Percentiles rank a stretch among this genome's conserved stretches.
phyloP scores from a whole-genome alignment of 2,329 filamentous ascomycete genomes.

The Mycosphaerella sp. region DNA sequence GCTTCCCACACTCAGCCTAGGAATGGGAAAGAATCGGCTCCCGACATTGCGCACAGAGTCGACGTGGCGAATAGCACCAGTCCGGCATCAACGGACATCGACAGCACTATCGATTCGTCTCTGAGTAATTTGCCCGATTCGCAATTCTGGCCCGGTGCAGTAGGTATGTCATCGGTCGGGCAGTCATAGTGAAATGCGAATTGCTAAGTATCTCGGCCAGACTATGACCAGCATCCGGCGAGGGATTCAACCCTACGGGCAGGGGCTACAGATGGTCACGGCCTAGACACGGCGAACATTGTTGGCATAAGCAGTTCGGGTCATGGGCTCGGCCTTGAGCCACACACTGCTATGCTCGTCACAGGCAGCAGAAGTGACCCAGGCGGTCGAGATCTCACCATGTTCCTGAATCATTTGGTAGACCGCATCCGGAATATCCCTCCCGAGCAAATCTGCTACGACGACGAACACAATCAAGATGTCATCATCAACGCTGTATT shows the following conservation, averaged over 20 bases:
- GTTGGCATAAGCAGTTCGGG: neutral
- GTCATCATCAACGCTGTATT: conserved; percentile 19
- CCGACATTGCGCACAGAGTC: neutral
- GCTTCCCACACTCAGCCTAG: neutral
- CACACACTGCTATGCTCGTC: conserved; percentile 14
- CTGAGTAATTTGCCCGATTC: neutral
- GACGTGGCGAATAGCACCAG: conserved; percentile 2
- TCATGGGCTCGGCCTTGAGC: conserved; percentile 7
- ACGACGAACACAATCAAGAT: conserved; percentile 22
- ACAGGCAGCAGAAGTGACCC: conserved; percentile 12
- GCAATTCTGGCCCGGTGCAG: conserved; percentile 3
- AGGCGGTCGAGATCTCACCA: conserved; percentile 17
- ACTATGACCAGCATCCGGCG: neutral
- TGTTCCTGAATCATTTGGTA: conserved; percentile 22
- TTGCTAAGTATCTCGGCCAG: neutral
- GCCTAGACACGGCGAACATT: neutral
- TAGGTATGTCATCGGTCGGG: neutral
- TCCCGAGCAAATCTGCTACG: conserved; percentile 18
- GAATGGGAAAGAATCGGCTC: neutral
- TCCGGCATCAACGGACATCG: conserved; percentile 6
- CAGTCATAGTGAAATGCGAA: neutral
- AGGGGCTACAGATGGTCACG: neutral
- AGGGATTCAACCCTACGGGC: neutral
- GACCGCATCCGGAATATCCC: conserved; percentile 20
- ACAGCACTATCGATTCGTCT: neutral